Base-by-base conservation (phyloP, 305 asterid species). In the Solanum hybrid region DNA sequence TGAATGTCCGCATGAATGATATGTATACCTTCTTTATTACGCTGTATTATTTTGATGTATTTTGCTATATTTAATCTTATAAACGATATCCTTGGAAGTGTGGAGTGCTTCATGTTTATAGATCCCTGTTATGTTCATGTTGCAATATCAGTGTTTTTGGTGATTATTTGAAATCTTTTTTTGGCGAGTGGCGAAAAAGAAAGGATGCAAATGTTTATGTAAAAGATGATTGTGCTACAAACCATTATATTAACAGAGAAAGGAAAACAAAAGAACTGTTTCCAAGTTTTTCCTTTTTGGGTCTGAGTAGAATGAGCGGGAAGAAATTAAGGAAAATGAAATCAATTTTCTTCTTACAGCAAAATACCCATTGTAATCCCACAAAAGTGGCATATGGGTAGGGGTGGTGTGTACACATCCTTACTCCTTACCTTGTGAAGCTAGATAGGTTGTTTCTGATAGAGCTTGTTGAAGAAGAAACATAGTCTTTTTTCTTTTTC, bases 261-360 rank as follows among this genome's bases (percentile, higher is more conserved):
- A 81, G 86, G 31, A 38, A 81, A 81, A 26, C 13, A 27, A 26
- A 81, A 27, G 16, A 16, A 26, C 51, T 12, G 60, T 86, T 26
- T 4, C 75, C 10, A n/a, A 64, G 36, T 69, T n/a, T 64, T 34
- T 26, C 51, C 9, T 35, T 24, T 64, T 35, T 96, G 95, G 89
- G 96, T 95, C 90, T 96, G 97, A n/a, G 94, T 95, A 51, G 93
- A 90, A 77, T 90, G 95, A 14, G 97, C 91, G 77, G 86, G 29
- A 79, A 38, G 86, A 79, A 37, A 79, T 37, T 37, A 79, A 36
- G 85, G 85, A 34, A 71, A 5, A 64, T 64, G 13, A 64, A 9
- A 64, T 64, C 27, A 4, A 11, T 11, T 71, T 71, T 71, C 77
- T 71, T 71, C 77, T 11, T 71, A 71, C 77, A 5, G 4, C 34